Evolutionary conservation across 2,329 filamentous ascomycete genomes (phyloP), one percentile per base, ranked within the genome.

Genomic region (Fusarium circinatum): DNA sequence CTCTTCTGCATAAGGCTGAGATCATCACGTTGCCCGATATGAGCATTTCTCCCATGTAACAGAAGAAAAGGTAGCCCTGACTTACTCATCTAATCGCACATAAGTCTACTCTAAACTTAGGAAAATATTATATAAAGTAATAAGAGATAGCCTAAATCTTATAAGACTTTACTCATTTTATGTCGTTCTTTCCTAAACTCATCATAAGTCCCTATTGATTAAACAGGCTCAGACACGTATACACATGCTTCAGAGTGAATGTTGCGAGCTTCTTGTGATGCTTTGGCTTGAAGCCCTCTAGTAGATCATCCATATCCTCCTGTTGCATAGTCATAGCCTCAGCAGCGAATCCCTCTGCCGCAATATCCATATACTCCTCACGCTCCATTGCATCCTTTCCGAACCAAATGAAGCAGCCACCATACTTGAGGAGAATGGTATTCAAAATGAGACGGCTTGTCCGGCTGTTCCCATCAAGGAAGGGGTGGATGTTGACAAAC

Each of bases 401-500:
- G 32, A 34, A 17, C 32, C 32, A 34, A 17, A 34, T 0, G 6
- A 60, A 39, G 11, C 42, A 34, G 0, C 36, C 48, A 0, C 55
- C 26, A 15, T 67, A 82, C 30, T 79, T 80, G 11, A 82, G n/a
- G 1, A 82, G 72, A 1, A 83, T 42, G 3, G 76, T 67, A 30
- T 82, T 83, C 0, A 83, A 42, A 4, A 83, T 65, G 1, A 84
- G 72, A 2, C 80, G 76, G 22, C 78, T 81, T 28, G 76, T 72
- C 1, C 80, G 67, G 1, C 80, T 82, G 24, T 84, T 84, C 0
- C 80, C 82, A 28, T 83, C 81, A 2, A 69, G 64, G 39, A 83
- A 84, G 0, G 81, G 82, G 20, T 83, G 80, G 10, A 83, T 82
- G 24, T 74, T 78, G 44, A 82, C 76, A 30, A 83, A 79, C 0